Conservation (phyloP, 495 filamentous ascomycete species). For the Neurospora intermedia region DNA sequence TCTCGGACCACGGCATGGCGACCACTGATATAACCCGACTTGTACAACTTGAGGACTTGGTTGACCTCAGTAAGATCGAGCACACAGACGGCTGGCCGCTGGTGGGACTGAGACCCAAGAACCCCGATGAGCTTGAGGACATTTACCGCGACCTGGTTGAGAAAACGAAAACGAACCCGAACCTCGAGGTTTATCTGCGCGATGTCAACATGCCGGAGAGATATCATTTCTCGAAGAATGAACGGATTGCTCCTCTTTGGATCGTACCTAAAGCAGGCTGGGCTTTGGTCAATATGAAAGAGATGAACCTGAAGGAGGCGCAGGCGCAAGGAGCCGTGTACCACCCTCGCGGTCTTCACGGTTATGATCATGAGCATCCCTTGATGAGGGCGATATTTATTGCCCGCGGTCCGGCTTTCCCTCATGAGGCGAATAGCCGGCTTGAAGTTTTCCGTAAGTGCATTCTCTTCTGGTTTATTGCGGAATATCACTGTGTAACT, state of each 20-base stretch:
- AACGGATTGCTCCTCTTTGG: conserved; percentile 87
- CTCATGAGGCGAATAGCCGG: conserved; percentile 68
- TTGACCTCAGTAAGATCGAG: conserved; percentile 62
- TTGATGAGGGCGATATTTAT: conserved; percentile 91
- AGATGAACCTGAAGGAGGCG: conserved; percentile 59
- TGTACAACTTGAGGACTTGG: conserved; percentile 84
- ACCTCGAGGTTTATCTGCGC: conserved; percentile 72
- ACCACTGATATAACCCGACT: conserved; percentile 73
- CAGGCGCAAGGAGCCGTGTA: conserved; percentile 54
- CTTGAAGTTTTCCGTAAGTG: conserved; percentile 75
- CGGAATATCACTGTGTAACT: background rate
- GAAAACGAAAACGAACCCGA: conserved; percentile 45
- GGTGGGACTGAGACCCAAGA: conserved; percentile 71
- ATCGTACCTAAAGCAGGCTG: conserved; percentile 84
- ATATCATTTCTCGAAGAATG: conserved; percentile 77
- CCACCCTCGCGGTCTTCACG: conserved; percentile 70
- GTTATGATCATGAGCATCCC: conserved; percentile 82
- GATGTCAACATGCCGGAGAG: conserved; percentile 76
- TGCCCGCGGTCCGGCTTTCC: conserved; percentile 79
- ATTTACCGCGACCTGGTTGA: conserved; percentile 40
- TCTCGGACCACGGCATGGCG: conserved; percentile 97
- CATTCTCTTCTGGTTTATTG: background rate
- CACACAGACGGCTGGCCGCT: conserved; percentile 94
- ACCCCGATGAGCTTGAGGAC: conserved; percentile 44
- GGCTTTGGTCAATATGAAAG: conserved; percentile 70